Base-by-base conservation (phyloP, 2,329 filamentous ascomycete genomes). In the Fusarium phyllophilum region DNA sequence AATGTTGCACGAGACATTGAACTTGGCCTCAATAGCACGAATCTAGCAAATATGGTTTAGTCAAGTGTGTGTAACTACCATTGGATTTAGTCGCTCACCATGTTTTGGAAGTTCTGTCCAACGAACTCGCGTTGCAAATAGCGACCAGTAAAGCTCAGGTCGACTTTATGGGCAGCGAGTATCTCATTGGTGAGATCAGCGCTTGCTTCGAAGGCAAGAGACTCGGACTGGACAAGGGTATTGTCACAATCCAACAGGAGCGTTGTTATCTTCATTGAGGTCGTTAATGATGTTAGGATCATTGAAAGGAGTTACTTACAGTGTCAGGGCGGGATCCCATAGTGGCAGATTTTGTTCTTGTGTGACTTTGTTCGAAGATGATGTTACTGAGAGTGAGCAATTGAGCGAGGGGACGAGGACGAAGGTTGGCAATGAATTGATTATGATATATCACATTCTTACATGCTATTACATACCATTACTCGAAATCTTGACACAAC, bases 281-380 rank as follows among this genome's bases (percentile, higher is more conserved):
- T 15, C 10, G 22, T 22, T 29, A 3, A 22, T 22, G 3, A 11
- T 22, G 6, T 24, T 8, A 0, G 26, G 13, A 8, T 11, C 0
- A 5, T 22, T 4, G 45, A 48, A 48, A 1, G 4, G 13, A 22
- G 20, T 29, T 24, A 5, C 39, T 20, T 12, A 45, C 54, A 3
- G 2, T 57, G 2, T 44, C 18, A 10, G 39, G 2, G 5, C 12
- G 39, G 8, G 54, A 57, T 31, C 54, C 39, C 39, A 57, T 57
- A 9, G 18, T 57, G 29, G 20, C 9, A 7, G 20, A 31, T n/a
- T 44, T 3, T 17, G n/a, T 44, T 17, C n/a, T 26, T 34, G 22
- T 11, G 9, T 17, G 39, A 22, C 11, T 18, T 26, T 18, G 1
- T 7, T 33, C 6, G 11, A n/a, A 34, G 6, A 20, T 3, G 24